A percentile compares a stretch with the other conserved stretches of the same genome.
Evolutionary conservation across 1,284 basidiomycete species (phyloP).

Genomic region (Sanguinoderma infundibulare): DNA sequence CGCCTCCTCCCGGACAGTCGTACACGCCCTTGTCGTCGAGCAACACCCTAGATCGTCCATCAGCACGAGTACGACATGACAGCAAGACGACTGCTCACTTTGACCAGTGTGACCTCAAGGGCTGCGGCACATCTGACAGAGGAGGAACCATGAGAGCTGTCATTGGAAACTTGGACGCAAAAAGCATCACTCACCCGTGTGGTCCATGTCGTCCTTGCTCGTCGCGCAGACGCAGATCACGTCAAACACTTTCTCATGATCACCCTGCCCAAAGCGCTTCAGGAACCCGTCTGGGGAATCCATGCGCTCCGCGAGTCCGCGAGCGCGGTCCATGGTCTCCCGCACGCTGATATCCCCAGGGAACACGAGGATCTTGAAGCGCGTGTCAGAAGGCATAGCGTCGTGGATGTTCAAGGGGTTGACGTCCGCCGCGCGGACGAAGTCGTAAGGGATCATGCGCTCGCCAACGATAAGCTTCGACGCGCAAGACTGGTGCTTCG

Average conservation of each 20-base stretch:
- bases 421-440: slow-evolving; percentile 69
- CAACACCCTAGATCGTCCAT: slow-evolving; percentile 30
- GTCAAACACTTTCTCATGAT: slow-evolving; percentile 59
- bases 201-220: slow-evolving; percentile 50
- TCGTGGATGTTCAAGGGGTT: slow-evolving; percentile 72
- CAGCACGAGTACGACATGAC: not conserved
- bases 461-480: slow-evolving; percentile 58
- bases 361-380: slow-evolving; percentile 61
- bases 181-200: slow-evolving; percentile 38
- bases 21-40: slow-evolving; percentile 41
- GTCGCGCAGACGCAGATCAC: slow-evolving; percentile 54
- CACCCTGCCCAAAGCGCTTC: slow-evolving; percentile 31
- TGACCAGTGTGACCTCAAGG: not conserved
- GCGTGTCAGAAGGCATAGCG: slow-evolving; percentile 64
- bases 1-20: slow-evolving; percentile 39
- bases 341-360: slow-evolving; percentile 54
- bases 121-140: not conserved
- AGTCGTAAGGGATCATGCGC: slow-evolving; percentile 60
- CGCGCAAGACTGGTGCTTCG: slow-evolving; percentile 49
- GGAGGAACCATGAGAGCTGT: too few relatives aligned
- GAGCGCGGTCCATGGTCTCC: slow-evolving; percentile 41
- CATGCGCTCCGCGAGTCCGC: slow-evolving; percentile 49
- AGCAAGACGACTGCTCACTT: not conserved
- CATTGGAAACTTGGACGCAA: too few relatives aligned
- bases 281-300: slow-evolving; percentile 43